A percentile compares a stretch with the other conserved stretches of the same genome.
Evolutionary conservation across 2,329 filamentous ascomycete genomes (phyloP).

Genomic region (Nannizzia gypsea): DNA sequence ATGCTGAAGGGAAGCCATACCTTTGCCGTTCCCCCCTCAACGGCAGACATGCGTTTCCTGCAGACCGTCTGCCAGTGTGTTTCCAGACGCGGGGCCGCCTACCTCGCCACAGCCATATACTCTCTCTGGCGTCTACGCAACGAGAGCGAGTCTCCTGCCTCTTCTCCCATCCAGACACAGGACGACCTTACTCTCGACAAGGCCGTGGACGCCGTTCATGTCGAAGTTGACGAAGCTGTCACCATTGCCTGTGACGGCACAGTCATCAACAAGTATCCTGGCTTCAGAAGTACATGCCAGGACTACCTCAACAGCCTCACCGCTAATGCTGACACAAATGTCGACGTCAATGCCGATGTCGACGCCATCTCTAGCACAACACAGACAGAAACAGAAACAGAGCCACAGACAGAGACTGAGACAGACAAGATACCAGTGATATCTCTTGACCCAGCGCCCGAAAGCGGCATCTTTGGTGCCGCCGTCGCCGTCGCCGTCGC

Average conservation of each 20-base stretch:
- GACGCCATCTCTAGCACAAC: not conserved
- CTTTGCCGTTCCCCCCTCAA: conserved; percentile 34
- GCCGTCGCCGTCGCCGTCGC: conserved; percentile 38
- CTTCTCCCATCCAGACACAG: conserved; percentile 15
- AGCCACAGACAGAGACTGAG: no score
- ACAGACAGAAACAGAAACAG: conserved; percentile 4
- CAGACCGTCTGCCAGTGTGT: conserved; percentile 42
- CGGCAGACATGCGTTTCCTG: conserved; percentile 45
- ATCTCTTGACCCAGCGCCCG: conserved; percentile 31
- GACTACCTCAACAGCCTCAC: conserved; percentile 33
- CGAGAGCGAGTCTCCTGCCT: conserved; percentile 29
- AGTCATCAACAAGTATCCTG: conserved; percentile 42
- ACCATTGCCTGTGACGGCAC: conserved; percentile 43
- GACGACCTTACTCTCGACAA: conserved; percentile 10
- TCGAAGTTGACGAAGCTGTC: conserved; percentile 19
- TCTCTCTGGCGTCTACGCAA: conserved; percentile 48
- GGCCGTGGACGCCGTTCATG: conserved; percentile 6
- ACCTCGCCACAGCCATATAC: conserved; percentile 52
- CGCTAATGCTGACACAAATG: no score
- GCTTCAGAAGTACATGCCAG: conserved; percentile 36
- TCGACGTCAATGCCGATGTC: conserved; percentile 20
- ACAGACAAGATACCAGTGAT: conserved; percentile 20
- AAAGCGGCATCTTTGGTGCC: conserved; percentile 36
- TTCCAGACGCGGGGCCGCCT: conserved; percentile 48
- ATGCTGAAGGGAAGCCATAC: conserved; percentile 43